These are phyloP conservation scores for Ambrosiella xylebori DNA, from an alignment of 2,329 filamentous ascomycete genomes.

Conservation along the genomic window DNA sequence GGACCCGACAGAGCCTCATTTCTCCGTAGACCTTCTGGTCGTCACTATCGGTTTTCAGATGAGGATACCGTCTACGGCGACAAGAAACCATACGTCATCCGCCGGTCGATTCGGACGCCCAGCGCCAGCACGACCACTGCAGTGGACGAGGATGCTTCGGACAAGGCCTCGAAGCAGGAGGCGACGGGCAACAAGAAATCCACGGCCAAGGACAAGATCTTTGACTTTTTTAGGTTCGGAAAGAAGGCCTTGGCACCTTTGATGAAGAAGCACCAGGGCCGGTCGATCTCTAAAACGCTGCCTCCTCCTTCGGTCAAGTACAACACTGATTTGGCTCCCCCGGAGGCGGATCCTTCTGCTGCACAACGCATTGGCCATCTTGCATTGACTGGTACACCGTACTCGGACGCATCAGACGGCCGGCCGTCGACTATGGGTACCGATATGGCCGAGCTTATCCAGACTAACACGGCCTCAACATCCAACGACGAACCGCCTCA, in stretches of 20 bases:
- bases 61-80: not conserved
- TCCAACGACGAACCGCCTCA: not conserved
- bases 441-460: constrained; percentile 1
- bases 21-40: constrained; percentile 3
- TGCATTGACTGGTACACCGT: not conserved
- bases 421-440: constrained; percentile 5
- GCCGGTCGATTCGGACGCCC: constrained; percentile 5
- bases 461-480: constrained; percentile 4
- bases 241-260: constrained; percentile 10
- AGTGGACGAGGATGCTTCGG: not conserved
- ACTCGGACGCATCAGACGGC: not conserved
- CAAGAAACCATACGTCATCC: constrained; percentile 8
- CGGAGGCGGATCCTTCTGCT: not conserved
- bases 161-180: constrained; percentile 1
- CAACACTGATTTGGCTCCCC: not conserved
- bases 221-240: constrained; percentile 4
- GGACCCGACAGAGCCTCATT: constrained; percentile 6
- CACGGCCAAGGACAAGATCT: not conserved
- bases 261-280: constrained; percentile 4
- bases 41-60: constrained; percentile 4
- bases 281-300: not conserved
- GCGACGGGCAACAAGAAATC: not conserved
- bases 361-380: not conserved
- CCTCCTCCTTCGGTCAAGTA: not conserved
- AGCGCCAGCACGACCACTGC: constrained; percentile 8